phyloP scores from a whole-genome alignment of 306 rosid species.

The Castanopsis chinensis region DNA sequence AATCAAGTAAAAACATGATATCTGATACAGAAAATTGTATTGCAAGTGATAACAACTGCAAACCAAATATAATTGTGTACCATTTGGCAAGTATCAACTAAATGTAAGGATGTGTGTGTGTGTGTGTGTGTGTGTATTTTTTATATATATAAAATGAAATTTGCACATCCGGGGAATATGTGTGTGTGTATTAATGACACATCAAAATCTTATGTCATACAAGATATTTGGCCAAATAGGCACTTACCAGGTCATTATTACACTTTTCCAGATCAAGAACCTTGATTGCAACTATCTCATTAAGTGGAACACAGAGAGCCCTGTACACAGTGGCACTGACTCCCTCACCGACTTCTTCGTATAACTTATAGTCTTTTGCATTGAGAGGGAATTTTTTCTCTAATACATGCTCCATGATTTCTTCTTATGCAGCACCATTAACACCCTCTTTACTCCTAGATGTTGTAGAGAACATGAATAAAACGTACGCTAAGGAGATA shows the following conservation, averaged over 20 bases:
- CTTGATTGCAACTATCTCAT: conserved; percentile 91
- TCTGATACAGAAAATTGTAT: background rate
- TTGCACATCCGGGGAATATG: no score
- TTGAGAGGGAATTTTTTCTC: conserved; percentile 73
- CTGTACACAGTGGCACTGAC: conserved; percentile 89
- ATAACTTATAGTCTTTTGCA: conserved; percentile 79
- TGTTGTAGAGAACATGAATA: conserved; percentile 24
- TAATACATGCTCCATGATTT: conserved; percentile 54
- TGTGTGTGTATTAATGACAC: background rate
- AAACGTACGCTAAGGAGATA: conserved; percentile 21
- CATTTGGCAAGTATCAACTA: background rate
- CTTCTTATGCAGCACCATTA: conserved; percentile 46
- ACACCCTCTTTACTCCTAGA: conserved; percentile 29
- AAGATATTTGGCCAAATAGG: background rate
- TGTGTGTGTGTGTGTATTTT: no score
- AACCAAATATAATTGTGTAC: background rate
- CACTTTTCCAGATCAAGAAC: conserved; percentile 95
- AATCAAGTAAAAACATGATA: background rate
- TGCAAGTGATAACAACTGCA: background rate
- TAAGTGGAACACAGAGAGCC: conserved; percentile 88
- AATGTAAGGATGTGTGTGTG: background rate
- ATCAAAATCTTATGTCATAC: background rate
- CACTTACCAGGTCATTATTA: conserved; percentile 87
- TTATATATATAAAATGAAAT: no score
- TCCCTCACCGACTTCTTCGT: conserved; percentile 99